phyloP scores from a whole-genome alignment of 306 rosid genomes.

The Trifolium subterraneum region DNA sequence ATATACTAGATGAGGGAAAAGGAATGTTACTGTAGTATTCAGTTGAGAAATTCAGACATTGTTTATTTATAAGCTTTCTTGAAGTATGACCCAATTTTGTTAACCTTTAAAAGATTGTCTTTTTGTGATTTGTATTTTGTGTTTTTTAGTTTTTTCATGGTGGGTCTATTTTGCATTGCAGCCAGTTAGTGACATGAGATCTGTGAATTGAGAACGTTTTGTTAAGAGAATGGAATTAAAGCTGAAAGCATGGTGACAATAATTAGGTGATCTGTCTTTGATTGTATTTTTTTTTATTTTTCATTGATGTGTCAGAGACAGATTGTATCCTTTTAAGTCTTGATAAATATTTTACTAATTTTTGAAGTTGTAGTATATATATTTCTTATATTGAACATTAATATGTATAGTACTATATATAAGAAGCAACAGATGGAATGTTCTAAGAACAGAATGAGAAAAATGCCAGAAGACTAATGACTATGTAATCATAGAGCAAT shows the following conservation, averaged over 20 bases:
- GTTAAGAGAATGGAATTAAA: conserved; percentile 29
- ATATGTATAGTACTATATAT: neutral
- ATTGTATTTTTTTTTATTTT: neutral
- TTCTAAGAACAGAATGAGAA: conserved; percentile 29
- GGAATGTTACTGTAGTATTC: neutral
- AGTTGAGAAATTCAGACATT: conserved; percentile 37
- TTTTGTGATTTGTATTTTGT: conserved; percentile 42
- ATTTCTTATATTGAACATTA: conserved; percentile 12
- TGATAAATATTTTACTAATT: conserved; percentile 7
- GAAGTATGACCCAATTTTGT: conserved; percentile 71
- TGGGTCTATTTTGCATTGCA: conserved; percentile 27
- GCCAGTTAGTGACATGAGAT: conserved; percentile 38
- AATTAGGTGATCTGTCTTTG: conserved; percentile 34
- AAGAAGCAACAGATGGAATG: conserved; percentile 45
- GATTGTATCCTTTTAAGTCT: conserved; percentile 21
- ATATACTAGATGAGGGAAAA: neutral
- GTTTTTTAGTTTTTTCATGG: conserved; percentile 30
- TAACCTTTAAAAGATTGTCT: conserved; percentile 54
- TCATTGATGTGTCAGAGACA: conserved; percentile 36
- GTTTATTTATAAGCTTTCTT: conserved; percentile 44
- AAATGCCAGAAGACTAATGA: conserved; percentile 32
- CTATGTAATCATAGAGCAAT: neutral
- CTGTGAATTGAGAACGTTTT: conserved; percentile 20
- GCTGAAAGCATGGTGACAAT: conserved; percentile 18
- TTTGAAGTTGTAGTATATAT: conserved; percentile 1